A percentile compares a stretch with the other conserved stretches of the same genome.
Conservation (phyloP, 2,329 filamentous ascomycete species). For the Botrytis porri region DNA sequence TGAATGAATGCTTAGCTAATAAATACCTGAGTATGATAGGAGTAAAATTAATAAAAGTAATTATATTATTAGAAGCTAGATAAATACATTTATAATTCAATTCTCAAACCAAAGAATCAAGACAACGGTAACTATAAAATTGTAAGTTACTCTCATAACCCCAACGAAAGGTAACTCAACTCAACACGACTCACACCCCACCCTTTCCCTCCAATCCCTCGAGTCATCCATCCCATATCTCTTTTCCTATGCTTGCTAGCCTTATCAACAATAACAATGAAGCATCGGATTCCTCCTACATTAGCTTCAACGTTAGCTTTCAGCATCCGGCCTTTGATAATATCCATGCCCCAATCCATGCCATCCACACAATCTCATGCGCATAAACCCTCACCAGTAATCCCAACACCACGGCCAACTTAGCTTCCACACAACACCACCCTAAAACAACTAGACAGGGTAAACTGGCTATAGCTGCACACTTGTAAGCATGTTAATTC, state of each 20-base stretch:
- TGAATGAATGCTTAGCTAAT: background rate
- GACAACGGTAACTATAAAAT: background rate
- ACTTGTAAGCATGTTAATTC: background rate
- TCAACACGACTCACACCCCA: background rate
- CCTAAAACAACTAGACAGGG: slow-evolving; percentile 1
- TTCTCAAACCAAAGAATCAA: background rate
- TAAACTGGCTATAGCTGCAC: background rate
- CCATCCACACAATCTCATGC: background rate
- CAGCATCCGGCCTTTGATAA: background rate
- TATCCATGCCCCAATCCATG: slow-evolving; percentile 2
- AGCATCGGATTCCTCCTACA: background rate
- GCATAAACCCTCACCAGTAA: background rate
- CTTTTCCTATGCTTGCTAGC: background rate
- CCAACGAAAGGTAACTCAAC: background rate
- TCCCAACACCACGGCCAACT: background rate
- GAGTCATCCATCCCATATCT: background rate
- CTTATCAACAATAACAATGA: background rate
- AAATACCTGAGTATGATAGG: background rate
- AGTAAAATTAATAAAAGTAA: background rate
- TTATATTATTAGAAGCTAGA: background rate
- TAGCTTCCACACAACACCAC: background rate
- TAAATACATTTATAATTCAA: background rate
- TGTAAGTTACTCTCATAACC: background rate
- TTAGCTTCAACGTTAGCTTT: background rate
- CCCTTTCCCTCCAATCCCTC: background rate